Base-by-base conservation (phyloP, 2,329 filamentous ascomycete species). In the Aspergillus chevalieri region DNA sequence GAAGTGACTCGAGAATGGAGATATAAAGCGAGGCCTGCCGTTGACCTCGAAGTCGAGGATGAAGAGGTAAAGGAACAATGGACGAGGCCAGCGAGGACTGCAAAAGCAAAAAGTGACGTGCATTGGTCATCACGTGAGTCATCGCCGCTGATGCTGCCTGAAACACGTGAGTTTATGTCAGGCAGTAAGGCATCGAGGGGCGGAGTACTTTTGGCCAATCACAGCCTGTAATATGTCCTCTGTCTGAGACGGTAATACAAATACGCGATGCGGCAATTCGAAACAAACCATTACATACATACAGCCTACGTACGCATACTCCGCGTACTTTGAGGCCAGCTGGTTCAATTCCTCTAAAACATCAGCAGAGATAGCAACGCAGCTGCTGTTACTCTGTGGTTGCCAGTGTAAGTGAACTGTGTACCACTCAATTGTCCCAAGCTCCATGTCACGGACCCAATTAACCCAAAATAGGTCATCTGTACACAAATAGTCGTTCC, bases 101-200 rank as follows among this genome's bases (percentile, higher is more conserved):
- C 21, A 46, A 39, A 56, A 50, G 28, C 39, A 39, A 65, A 67
- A 67, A 64, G 63, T 67, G 64, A 65, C 63, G 61, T 61, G 55
- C 49, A 54, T 46, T 48, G 42, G 19, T 8, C 3, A 22, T 44
- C 50, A 52, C 50, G 47, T 52, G 50, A 44, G 3, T 22, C 2
- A 41, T 14, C 10, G 26, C 26, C 10, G 26, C 26, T 30, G 4
- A 10, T 21, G 9, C 10, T 41, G 38, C 38, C 38, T 41, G 15
- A 24, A 8, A 6, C 8, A 57, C 51, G 58, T 62, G 58, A 60
- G 44, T 9, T 4, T 9, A 22, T 4, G 26, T 36, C 50, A 57
- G 53, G 47, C 47, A 56, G 49, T n/a, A 28, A 26, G 10, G 22
- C 19, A 15, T 43, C 38, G 14, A 45, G 46, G 47, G 43, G 4